Base-by-base conservation (phyloP, 2,329 filamentous ascomycete genomes). In the Trichoderma cornu-damae region DNA sequence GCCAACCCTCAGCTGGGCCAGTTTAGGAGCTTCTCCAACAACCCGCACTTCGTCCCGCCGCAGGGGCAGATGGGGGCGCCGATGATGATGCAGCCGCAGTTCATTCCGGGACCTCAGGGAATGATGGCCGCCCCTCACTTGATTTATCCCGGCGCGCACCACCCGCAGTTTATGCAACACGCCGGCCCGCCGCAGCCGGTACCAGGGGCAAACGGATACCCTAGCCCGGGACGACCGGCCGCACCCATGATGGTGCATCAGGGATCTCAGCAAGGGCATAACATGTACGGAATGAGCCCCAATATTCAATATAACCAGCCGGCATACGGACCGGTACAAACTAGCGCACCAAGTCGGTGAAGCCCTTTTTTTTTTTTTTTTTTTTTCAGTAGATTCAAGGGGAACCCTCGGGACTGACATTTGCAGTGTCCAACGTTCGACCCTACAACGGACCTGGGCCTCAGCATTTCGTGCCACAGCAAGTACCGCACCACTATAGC, bases 211-310 rank as follows among this genome's bases (percentile, higher is more conserved):
- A 88, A 86, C 64, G 90, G 90, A 14, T 96, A 89, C 67, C 89
- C 90, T n/a, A 96, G 93, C 69, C 93, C 93, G 1, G 86, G 90
- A 57, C 84, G 91, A 47, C 85, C 86, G 26, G 70, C 77, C 18
- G 90, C 94, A 11, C 87, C 90, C 2, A 90, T 95, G 86, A 97
- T 97, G 93, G 89, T 87, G 66, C 92, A 92, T 63, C 90, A 96
- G 74, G 90, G 90, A 56, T 96, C 92, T 26, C 93, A 96, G 67
- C 92, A 96, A 70, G 91, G 92, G 38, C 90, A 95, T 69, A 84
- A 76, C 66, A 83, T 78, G 74, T 92, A 82, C 77, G 88, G 82
- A 62, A 89, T 92, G 86, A 88, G 86, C 66, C 87, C 87, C 42
- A 85, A 79, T 53, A 80, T 86, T 72, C 87, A 87, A 68, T 89